Conservation (phyloP, 306 rosid species). For the Hylodesmum podocarpum region DNA sequence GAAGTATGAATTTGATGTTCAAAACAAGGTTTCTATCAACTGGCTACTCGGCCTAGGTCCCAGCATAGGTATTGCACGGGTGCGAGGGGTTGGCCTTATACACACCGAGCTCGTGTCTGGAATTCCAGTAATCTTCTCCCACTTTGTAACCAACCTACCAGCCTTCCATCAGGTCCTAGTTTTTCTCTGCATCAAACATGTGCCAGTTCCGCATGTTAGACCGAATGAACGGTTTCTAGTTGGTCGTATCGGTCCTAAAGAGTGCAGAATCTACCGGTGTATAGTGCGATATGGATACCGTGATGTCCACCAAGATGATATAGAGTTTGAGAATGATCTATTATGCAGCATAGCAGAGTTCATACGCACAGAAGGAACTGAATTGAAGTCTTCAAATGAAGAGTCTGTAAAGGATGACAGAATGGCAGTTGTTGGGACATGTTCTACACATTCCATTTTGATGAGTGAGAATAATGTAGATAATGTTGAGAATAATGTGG, state of each 20-base stretch:
- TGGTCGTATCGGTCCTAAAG: slow-evolving; percentile 73
- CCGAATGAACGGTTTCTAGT: slow-evolving; percentile 83
- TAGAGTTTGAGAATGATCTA: slow-evolving; percentile 89
- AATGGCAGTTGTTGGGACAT: slow-evolving; percentile 73
- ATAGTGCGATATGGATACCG: slow-evolving; percentile 88
- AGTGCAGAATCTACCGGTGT: slow-evolving; percentile 76
- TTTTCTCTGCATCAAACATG: slow-evolving; percentile 91
- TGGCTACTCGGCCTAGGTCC: slow-evolving; percentile 82
- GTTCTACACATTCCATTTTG: slow-evolving; percentile 52
- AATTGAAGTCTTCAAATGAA: not conserved
- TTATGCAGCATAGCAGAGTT: slow-evolving; percentile 84
- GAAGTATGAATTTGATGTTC: slow-evolving; percentile 81
- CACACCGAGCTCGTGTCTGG: slow-evolving; percentile 89
- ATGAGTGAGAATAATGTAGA: slow-evolving; percentile 40
- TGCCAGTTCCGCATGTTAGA: slow-evolving; percentile 76
- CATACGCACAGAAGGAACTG: slow-evolving; percentile 50
- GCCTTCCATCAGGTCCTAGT: slow-evolving; percentile 94
- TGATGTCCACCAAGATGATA: slow-evolving; percentile 76
- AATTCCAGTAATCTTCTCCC: slow-evolving; percentile 88
- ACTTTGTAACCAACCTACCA: slow-evolving; percentile 90
- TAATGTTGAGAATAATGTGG: not conserved
- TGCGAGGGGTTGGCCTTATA: slow-evolving; percentile 81
- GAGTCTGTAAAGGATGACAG: slow-evolving; percentile 43
- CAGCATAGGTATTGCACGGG: slow-evolving; percentile 80
- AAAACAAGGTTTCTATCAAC: slow-evolving; percentile 87